These are phyloP conservation scores for Penicillium sp. DNA, from an alignment of 2,329 filamentous ascomycete species.

Conservation along the genomic window DNA sequence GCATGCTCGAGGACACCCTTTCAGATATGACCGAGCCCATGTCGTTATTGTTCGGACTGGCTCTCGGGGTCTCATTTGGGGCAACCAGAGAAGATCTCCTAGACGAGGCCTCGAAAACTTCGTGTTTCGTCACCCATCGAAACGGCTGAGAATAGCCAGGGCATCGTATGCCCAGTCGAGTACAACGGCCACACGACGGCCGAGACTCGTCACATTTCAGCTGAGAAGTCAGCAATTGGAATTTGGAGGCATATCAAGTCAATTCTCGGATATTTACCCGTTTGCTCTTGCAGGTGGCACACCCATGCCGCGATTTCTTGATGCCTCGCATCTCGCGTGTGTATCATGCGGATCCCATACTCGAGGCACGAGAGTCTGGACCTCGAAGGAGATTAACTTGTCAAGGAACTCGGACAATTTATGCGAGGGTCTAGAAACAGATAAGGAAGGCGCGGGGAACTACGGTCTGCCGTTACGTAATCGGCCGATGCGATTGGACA, in stretches of 20 bases:
- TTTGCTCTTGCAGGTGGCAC: constrained; percentile 41
- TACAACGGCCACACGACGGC: constrained; percentile 35
- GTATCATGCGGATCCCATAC: too few species aligned
- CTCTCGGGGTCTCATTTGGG: neutral
- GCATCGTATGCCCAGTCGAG: constrained; percentile 34
- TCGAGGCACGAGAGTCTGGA: too few species aligned
- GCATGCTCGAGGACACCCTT: neutral
- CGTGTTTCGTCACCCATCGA: constrained; percentile 36
- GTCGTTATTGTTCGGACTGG: neutral
- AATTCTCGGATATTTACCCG: constrained; percentile 23
- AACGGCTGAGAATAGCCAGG: constrained; percentile 36
- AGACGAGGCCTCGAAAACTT: constrained; percentile 17
- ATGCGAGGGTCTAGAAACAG: neutral
- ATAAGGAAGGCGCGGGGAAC: neutral
- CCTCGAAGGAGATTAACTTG: too few species aligned
- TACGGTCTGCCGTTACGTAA: neutral
- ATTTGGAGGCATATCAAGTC: neutral
- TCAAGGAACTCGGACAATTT: too few species aligned
- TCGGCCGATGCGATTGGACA: too few species aligned
- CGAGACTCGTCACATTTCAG: constrained; percentile 41
- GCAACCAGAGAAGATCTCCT: neutral
- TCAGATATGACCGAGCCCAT: neutral
- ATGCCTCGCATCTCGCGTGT: constrained; percentile 32
- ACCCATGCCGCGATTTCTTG: constrained; percentile 41
- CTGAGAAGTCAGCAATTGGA: constrained; percentile 17